phyloP scores from a whole-genome alignment of 2,329 filamentous ascomycete species.

The Chaetomium olivaceum region DNA sequence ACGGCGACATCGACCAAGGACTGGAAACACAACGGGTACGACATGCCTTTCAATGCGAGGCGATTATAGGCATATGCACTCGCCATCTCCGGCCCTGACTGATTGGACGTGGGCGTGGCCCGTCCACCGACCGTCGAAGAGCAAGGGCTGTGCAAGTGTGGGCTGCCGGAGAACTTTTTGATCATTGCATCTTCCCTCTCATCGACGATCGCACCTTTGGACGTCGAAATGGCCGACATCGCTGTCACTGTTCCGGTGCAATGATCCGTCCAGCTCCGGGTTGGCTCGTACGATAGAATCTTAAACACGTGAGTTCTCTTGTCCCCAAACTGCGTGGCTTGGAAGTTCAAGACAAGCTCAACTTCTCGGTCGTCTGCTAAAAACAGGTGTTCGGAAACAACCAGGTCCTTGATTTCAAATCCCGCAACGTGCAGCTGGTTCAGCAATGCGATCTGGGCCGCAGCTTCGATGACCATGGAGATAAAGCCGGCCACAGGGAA shows the following conservation, averaged over 20 bases:
- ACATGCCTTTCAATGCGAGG: constrained; percentile 19
- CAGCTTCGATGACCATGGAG: constrained; percentile 43
- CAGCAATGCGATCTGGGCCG: constrained; percentile 32
- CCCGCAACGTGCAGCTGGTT: constrained; percentile 21
- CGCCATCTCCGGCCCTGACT: too few species aligned
- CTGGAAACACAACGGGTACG: constrained; percentile 29
- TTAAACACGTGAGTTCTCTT: constrained; percentile 36
- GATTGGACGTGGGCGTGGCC: too few species aligned
- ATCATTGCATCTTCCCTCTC: neutral
- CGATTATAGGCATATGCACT: constrained; percentile 18
- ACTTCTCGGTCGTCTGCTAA: constrained; percentile 35
- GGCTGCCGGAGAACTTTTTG: too few species aligned
- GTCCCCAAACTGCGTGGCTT: constrained; percentile 24
- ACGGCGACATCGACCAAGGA: constrained; percentile 28
- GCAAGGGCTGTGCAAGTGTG: too few species aligned
- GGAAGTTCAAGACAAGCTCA: constrained; percentile 34
- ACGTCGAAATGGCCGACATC: constrained; percentile 33
- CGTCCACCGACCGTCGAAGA: too few species aligned
- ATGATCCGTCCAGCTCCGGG: constrained; percentile 36
- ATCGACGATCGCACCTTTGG: constrained; percentile 20
- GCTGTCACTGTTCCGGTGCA: constrained; percentile 34
- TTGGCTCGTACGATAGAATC: constrained; percentile 36
- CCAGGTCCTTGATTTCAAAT: constrained; percentile 36
- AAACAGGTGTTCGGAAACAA: constrained; percentile 36
- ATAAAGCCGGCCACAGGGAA: constrained; percentile 48